These are phyloP conservation scores for Amesomyces nigricolor DNA, from an alignment of 2,329 filamentous ascomycete species.

Conservation along the genomic window DNA sequence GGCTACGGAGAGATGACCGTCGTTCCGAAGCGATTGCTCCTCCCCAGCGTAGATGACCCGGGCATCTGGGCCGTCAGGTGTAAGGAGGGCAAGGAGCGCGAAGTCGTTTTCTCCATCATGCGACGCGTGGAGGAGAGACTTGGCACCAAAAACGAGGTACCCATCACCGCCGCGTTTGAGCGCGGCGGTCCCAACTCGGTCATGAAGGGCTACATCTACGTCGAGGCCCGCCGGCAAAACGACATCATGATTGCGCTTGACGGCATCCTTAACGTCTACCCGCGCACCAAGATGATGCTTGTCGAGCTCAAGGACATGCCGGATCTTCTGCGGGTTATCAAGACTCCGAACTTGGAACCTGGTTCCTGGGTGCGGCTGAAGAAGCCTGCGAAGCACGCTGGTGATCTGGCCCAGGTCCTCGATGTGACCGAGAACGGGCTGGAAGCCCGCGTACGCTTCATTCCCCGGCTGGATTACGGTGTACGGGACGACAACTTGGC, in stretches of 20 bases:
- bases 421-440: constrained; percentile 91
- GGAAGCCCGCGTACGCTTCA: constrained; percentile 78
- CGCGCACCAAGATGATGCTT: constrained; percentile 76
- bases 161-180: constrained; percentile 88
- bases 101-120: constrained; percentile 81
- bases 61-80: constrained; percentile 93
- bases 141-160: constrained; percentile 71
- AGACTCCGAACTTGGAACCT: constrained; percentile 76
- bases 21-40: constrained; percentile 76
- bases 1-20: constrained; percentile 65
- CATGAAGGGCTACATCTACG: constrained; percentile 93
- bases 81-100: constrained; percentile 91
- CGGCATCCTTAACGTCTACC: constrained; percentile 83
- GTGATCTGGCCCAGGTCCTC: constrained; percentile 85
- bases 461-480: constrained; percentile 89
- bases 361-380: constrained; percentile 90
- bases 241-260: constrained; percentile 81
- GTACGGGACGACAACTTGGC: constrained; percentile 65
- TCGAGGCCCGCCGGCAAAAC: constrained; percentile 81
- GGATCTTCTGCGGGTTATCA: constrained; percentile 83
- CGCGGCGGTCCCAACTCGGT: constrained; percentile 68
- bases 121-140: constrained; percentile 79
- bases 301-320: constrained; percentile 98
- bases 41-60: constrained; percentile 91
- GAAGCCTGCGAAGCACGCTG: constrained; percentile 72